phyloP scores from a whole-genome alignment of 2,329 filamentous ascomycete species.

The Keithomyces neogunnii region DNA sequence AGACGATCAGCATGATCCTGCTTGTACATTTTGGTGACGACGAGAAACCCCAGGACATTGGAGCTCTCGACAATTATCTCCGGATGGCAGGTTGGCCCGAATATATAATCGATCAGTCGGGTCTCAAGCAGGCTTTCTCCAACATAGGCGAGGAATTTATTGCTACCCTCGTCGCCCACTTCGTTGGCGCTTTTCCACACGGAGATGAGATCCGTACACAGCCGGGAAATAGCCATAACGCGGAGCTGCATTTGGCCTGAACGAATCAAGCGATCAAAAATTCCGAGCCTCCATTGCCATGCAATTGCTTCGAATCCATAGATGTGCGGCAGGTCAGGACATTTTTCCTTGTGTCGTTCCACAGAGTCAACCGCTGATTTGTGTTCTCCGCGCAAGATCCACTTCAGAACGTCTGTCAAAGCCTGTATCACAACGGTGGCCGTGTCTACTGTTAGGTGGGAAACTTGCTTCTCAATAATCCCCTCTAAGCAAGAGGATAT shows the following conservation, averaged over 20 bases:
- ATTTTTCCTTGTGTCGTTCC: constrained; percentile 14
- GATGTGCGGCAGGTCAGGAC: constrained; percentile 28
- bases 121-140: constrained; percentile 61
- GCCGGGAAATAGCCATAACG: constrained; percentile 65
- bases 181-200: constrained; percentile 55
- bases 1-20: constrained; percentile 66
- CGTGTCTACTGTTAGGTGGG: constrained; percentile 38
- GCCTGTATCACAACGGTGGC: constrained; percentile 28
- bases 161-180: constrained; percentile 26
- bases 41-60: constrained; percentile 81
- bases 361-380: constrained; percentile 23
- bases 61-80: constrained; percentile 74
- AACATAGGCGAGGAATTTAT: constrained; percentile 54
- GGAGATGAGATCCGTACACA: constrained; percentile 62
- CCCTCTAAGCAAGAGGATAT: constrained; percentile 33
- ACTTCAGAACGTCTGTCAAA: constrained; percentile 36
- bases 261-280: constrained; percentile 63
- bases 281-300: constrained; percentile 60
- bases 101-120: constrained; percentile 74
- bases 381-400: constrained; percentile 29
- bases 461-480: constrained; percentile 48
- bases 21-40: constrained; percentile 68
- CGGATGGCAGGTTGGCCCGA: constrained; percentile 85
- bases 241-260: constrained; percentile 88
- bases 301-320: constrained; percentile 42